phyloP scores from a whole-genome alignment of 2,329 filamentous ascomycete genomes.

The Anthostomella pinea region DNA sequence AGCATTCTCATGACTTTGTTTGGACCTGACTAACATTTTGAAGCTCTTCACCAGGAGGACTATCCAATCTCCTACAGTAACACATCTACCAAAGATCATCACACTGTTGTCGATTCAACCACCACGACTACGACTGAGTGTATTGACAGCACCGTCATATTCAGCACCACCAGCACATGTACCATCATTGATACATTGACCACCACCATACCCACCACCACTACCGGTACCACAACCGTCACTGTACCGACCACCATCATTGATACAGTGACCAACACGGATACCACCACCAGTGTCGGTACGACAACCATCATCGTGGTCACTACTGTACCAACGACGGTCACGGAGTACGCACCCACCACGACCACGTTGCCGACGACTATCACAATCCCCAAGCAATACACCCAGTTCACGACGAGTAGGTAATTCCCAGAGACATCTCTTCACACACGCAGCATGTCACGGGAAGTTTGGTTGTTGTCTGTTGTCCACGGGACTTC shows the following conservation, averaged over 20 bases:
- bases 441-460: too few species aligned
- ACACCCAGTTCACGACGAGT: too few species aligned
- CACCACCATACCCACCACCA: slow-evolving; percentile 7
- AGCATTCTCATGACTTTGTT: neutral
- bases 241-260: slow-evolving; percentile 17
- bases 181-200: slow-evolving; percentile 8
- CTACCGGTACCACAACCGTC: slow-evolving; percentile 4
- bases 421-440: too few species aligned
- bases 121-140: too few species aligned
- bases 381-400: slow-evolving; percentile 6
- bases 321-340: slow-evolving; percentile 17
- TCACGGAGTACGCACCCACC: slow-evolving; percentile 13
- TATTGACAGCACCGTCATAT: too few species aligned
- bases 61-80: slow-evolving; percentile 9
- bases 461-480: too few species aligned
- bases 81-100: slow-evolving; percentile 4
- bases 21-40: slow-evolving; percentile 6
- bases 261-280: slow-evolving; percentile 7
- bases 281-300: slow-evolving; percentile 4
- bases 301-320: slow-evolving; percentile 10
- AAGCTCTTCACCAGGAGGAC: slow-evolving; percentile 10
- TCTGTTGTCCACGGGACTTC: too few species aligned
- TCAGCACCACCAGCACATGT: too few species aligned
- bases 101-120: too few species aligned
- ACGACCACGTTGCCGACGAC: slow-evolving; percentile 18